These are phyloP conservation scores for Malassezia equina DNA, from an alignment of 1,284 basidiomycete species.

Conservation along the genomic window DNA sequence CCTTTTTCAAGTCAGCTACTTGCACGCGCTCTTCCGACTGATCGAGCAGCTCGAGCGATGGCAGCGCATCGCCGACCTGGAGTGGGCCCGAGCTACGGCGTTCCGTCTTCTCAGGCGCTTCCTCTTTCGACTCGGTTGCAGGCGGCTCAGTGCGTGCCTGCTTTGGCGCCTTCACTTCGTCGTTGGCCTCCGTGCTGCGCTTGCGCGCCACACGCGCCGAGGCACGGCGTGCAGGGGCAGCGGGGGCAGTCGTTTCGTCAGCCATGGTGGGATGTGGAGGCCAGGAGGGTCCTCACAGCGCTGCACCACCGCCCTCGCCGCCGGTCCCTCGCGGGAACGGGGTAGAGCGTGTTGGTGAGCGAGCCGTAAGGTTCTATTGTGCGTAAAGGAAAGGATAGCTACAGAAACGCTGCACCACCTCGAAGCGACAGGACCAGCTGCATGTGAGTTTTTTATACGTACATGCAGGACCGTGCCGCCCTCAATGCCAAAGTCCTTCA, in stretches of 20 bases:
- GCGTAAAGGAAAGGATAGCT: background rate
- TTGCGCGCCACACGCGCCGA: conserved; percentile 1
- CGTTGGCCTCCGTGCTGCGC: background rate
- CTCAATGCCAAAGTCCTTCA: conserved; percentile 45
- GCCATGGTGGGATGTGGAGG: conserved; percentile 1
- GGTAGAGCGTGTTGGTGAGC: background rate
- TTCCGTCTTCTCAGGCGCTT: background rate
- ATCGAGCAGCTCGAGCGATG: conserved; percentile 60
- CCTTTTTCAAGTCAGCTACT: conserved; percentile 12
- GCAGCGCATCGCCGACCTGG: conserved; percentile 64
- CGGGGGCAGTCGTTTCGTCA: background rate
- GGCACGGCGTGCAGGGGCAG: background rate
- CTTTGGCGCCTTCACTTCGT: background rate
- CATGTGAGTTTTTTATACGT: conserved; percentile 19
- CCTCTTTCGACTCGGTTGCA: background rate
- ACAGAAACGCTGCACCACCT: conserved; percentile 18
- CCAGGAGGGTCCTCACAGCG: background rate
- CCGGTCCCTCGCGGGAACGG: background rate
- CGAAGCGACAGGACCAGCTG: conserved; percentile 41
- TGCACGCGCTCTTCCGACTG: conserved; percentile 18
- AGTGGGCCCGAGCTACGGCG: background rate
- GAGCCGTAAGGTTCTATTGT: background rate
- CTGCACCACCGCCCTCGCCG: background rate
- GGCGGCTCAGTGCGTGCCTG: background rate
- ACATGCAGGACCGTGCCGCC: conserved; percentile 47